A percentile compares a stretch with the other conserved stretches of the same genome.
These are phyloP conservation scores for Pleochaeta shiraiana DNA, from an alignment of 2,329 filamentous ascomycete genomes.

Conservation along the genomic window DNA sequence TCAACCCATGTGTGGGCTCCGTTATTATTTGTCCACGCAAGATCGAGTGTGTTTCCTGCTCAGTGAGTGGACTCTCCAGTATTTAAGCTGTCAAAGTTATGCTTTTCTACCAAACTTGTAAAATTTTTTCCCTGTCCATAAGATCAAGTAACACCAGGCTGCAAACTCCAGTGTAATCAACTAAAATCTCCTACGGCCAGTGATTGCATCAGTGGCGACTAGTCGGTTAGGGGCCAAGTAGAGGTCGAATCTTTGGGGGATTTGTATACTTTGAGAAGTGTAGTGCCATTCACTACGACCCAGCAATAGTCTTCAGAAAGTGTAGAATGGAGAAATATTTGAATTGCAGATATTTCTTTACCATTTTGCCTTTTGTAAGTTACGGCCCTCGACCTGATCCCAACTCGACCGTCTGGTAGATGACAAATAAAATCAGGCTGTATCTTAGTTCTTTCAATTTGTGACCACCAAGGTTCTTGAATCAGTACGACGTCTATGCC, in stretches of 20 bases:
- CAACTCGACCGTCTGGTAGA: neutral
- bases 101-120: neutral
- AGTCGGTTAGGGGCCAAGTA: neutral
- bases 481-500: neutral
- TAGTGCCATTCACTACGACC: neutral
- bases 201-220: neutral
- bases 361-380: neutral
- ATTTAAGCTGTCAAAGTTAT: neutral
- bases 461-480: neutral
- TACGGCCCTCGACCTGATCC: neutral
- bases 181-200: neutral
- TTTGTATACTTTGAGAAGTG: neutral
- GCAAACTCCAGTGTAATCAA: neutral
- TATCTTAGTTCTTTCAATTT: neutral
- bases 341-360: neutral
- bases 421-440: neutral
- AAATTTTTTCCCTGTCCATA: neutral
- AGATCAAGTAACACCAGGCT: neutral
- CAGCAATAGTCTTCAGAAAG: neutral
- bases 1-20: neutral
- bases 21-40: neutral
- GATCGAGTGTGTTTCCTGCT: neutral
- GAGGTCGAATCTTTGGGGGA: neutral
- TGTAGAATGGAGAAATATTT: neutral
- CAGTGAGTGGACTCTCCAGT: neutral